Percentiles rank a stretch among this genome's conserved stretches.
Evolutionary conservation across 176 grass and related monocot species (phyloP).

Genomic region (Lolium rigidum): DNA sequence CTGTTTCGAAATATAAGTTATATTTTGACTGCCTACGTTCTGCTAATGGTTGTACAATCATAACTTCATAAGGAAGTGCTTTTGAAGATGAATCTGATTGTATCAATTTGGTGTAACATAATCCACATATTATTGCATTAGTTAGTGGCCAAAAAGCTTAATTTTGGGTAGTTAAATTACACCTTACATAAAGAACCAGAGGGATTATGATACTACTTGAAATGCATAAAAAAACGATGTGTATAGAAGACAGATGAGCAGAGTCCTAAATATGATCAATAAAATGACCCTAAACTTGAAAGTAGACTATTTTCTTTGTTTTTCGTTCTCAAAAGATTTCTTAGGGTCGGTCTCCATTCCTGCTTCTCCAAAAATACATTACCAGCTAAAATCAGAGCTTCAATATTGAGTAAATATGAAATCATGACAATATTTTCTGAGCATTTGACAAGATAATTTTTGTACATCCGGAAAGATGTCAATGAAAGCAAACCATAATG

Average conservation of each 20-base stretch:
- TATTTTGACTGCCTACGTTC: neutral
- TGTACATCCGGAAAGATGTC: neutral
- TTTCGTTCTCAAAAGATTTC: neutral
- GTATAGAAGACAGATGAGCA: neutral
- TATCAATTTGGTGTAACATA: constrained; percentile 6
- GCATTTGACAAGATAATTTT: constrained; percentile 18
- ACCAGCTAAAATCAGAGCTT: neutral
- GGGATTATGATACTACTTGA: constrained; percentile 13
- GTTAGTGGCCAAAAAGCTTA: constrained; percentile 17
- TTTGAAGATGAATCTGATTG: neutral
- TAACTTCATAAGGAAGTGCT: neutral
- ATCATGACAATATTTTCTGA: constrained; percentile 19
- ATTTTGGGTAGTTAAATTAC: neutral
- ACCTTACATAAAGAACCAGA: neutral
- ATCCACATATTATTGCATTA: constrained; percentile 5
- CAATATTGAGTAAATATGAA: constrained; percentile 8
- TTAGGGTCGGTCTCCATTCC: neutral
- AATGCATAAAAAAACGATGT: constrained; percentile 23
- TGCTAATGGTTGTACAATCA: neutral
- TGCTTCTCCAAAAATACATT: constrained; percentile 11
- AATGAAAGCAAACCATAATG: constrained; percentile 11
- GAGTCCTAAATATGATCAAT: constrained; percentile 22
- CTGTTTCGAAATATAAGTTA: neutral
- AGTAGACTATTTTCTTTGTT: neutral
- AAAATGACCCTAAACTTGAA: constrained; percentile 8